Base-by-base conservation (phyloP, 192 early-diverging fungal species). In the Coemansia sp. region DNA sequence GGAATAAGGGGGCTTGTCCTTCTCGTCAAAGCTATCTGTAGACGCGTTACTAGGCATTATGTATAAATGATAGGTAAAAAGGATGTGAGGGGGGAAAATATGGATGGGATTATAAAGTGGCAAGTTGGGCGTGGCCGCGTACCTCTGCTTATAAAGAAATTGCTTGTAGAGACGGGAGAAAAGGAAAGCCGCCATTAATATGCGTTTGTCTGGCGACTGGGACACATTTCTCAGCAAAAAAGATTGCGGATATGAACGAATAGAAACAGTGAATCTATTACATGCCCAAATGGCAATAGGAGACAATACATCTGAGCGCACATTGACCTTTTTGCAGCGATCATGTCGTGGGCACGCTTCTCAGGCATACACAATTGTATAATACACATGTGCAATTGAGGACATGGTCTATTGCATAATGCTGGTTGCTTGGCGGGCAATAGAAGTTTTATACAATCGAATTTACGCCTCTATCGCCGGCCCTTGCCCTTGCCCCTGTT, bases 221-320 rank as follows among this genome's bases (percentile, higher is more conserved):
- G 45, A n/a, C 45, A 20, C 8, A 10, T 49, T 49, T 49, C 18
- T 8, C n/a, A 20, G 45, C 40, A 41, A 41, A 20, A 20, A 20
- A 20, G 27, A 53, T 16, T 53, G 50, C 22, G 50, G 29, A n/a
- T 56, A 15, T n/a, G 22, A 35, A 35, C 34, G 34, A 35, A 35
- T 35, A 35, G 34, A 35, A 35, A 35, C 34, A 7, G 34, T 35
- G 34, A 35, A 35, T 9, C 34, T 35, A 35, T 35, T 35, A 35
- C 34, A 35, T 56, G 13, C 22, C 18, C 18, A 20, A 49, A 49
- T 56, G 29, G 29, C 53, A 4, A 56, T 29, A 30, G n/a, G 12
- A 53, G 29, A 56, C 53, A 56, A 56, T 56, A 56, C 4, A 56
- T 56, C 53, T 56, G 27, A 34, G 53, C 53, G 53, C 53, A 56